These are phyloP conservation scores for Hepatocystis sp. DNA, from an alignment of 169 alveolate genomes.

Conservation along the genomic window DNA sequence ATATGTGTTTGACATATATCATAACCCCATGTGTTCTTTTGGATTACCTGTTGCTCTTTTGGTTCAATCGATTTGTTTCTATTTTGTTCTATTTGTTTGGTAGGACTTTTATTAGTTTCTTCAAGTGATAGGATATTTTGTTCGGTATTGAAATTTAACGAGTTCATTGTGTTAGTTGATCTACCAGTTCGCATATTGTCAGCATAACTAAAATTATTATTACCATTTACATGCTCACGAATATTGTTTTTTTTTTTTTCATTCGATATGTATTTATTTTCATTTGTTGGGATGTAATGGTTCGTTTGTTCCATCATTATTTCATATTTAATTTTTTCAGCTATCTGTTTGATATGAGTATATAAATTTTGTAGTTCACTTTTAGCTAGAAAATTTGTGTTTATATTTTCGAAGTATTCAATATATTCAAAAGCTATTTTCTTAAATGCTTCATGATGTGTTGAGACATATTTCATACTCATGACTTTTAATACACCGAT, in stretches of 20 bases:
- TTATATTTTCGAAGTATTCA: conserved; percentile 61
- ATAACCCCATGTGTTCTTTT: no score
- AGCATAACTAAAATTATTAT: no score
- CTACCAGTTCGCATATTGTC: no score
- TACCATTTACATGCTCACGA: no score
- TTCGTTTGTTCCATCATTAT: not conserved
- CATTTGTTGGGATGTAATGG: not conserved
- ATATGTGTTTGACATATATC: no score
- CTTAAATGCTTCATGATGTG: conserved; percentile 59
- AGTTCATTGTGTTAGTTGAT: no score
- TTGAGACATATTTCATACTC: conserved; percentile 52
- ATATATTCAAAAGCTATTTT: conserved; percentile 69
- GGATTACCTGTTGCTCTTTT: no score
- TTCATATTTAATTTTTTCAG: conserved; percentile 39
- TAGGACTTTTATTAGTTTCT: no score
- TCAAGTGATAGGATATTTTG: no score
- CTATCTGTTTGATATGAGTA: conserved; percentile 25
- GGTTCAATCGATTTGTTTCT: no score
- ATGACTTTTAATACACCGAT: conserved; percentile 69
- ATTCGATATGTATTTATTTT: not conserved
- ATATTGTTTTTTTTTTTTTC: not conserved
- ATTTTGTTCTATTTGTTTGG: no score
- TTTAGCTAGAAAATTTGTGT: conserved; percentile 15
- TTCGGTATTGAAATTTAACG: no score
- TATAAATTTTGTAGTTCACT: conserved; percentile 30